Base-by-base conservation (phyloP, 805 yeast species). In the Candida tibetensis region DNA sequence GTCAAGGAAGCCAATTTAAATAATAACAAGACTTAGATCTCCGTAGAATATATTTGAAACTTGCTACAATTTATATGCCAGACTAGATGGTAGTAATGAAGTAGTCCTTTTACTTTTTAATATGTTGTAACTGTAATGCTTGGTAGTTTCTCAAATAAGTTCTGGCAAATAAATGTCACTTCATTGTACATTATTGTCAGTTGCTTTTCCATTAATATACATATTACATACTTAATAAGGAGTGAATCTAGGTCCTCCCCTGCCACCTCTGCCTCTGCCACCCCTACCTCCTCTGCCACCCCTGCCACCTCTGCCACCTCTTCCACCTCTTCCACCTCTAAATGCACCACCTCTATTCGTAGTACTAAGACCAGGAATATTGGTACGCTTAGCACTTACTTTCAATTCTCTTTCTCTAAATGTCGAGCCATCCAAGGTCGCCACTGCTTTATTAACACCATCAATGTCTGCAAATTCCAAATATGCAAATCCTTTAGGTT, bases 401-500 rank as follows among this genome's bases (percentile, higher is more conserved):
- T 82, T 85, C 49, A 88, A 66, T 44, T 74, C 76, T 41, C 95
- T 72, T 17, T 84, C 90, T 48, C 78, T 71, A 54, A 88, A 81
- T 17, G 69, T 63, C 1, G 82, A 66, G 21, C 83, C 91, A 51
- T 85, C 79, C 44, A 82, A 65, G 12, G 71, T 66, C 5, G 59
- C 64, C 29, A 86, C 68, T 1, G 95, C 95, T 43, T 74, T 70
- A 14, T 75, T 66, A 5, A 85, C 89, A 9, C 74, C 69, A n/a
- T 72, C 70, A 9, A 77, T 74, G 52, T 76, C 84, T n/a, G 80
- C 74, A 54, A 86, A 88, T 58, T 88, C 96, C 45, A 88, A 73
- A 58, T 86, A 88, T 2, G 95, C 95, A 63, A 74, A 86, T 1
- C 96, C 96, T 60, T 83, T 83, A 30, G 96, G 93, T 45, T 76